phyloP scores from a whole-genome alignment of 1,139 yeast genomes.

The Blastobotrys serpentis region DNA sequence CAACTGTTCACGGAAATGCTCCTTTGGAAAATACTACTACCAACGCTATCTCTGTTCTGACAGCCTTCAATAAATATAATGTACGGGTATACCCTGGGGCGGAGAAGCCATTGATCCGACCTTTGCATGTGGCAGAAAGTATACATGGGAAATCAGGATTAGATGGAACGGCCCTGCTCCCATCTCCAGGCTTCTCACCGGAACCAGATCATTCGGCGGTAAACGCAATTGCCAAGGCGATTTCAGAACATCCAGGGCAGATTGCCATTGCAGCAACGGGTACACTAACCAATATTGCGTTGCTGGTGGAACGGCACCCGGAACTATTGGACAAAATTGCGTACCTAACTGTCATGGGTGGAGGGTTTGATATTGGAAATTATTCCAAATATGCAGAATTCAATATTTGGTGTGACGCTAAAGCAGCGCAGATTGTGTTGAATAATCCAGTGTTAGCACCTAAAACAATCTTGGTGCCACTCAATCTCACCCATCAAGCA shows the following conservation, averaged over 20 bases:
- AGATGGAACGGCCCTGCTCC: conserved; percentile 66
- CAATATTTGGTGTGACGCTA: conserved; percentile 73
- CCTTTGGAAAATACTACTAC: conserved; percentile 63
- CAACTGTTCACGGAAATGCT: conserved; percentile 83
- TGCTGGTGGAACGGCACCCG: conserved; percentile 53
- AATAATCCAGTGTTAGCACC: conserved; percentile 46
- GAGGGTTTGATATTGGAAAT: conserved; percentile 52
- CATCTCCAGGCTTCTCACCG: conserved; percentile 44
- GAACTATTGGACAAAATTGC: conserved; percentile 48
- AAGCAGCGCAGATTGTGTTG: conserved; percentile 63
- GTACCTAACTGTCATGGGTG: conserved; percentile 72
- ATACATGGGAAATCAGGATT: conserved; percentile 76
- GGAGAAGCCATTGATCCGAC: conserved; percentile 52
- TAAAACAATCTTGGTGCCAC: conserved; percentile 58
- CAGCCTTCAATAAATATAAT: conserved; percentile 50
- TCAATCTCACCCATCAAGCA: conserved; percentile 71
- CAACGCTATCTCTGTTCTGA: conserved; percentile 66
- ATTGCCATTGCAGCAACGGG: conserved; percentile 68
- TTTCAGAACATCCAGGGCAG: conserved; percentile 45
- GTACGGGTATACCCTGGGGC: conserved; percentile 71
- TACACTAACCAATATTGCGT: conserved; percentile 66
- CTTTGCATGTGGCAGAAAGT: conserved; percentile 54
- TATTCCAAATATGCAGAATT: conserved; percentile 69
- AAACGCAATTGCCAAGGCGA: conserved; percentile 57
- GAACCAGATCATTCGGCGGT: conserved; percentile 48